Percentiles rank a stretch among this genome's conserved stretches.
Evolutionary conservation across 1,139 yeast species (phyloP).

Genomic region (Arxiozyma bovina): DNA sequence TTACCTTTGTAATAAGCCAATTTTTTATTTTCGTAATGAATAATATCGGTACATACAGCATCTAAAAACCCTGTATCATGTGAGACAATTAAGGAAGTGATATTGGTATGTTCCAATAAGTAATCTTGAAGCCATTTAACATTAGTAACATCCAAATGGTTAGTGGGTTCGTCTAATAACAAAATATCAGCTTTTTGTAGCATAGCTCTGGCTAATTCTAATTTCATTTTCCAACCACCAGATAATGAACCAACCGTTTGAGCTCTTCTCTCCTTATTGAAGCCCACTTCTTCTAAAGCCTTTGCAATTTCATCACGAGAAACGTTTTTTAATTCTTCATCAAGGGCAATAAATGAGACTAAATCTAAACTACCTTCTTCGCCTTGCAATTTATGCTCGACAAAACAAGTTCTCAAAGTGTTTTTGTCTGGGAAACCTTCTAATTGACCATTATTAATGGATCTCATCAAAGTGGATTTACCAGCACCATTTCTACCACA

Average conservation of each 20-base stretch:
- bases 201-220: slow-evolving; percentile 97
- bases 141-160: slow-evolving; percentile 90
- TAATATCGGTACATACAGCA: slow-evolving; percentile 90
- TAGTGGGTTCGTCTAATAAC: slow-evolving; percentile 94
- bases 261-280: slow-evolving; percentile 77
- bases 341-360: slow-evolving; percentile 82
- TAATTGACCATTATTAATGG: slow-evolving; percentile 92
- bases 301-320: slow-evolving; percentile 59
- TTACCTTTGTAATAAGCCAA: slow-evolving; percentile 94
- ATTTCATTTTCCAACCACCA: slow-evolving; percentile 99
- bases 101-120: slow-evolving; percentile 67
- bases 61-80: slow-evolving; percentile 97
- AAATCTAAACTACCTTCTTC: slow-evolving; percentile 87
- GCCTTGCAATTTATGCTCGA: slow-evolving; percentile 94
- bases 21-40: slow-evolving; percentile 92
- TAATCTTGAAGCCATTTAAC: slow-evolving; percentile 93
- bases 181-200: slow-evolving; percentile 93
- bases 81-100: slow-evolving; percentile 90
- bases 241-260: slow-evolving; percentile 92
- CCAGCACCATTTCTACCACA: slow-evolving; percentile 99
- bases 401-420: slow-evolving; percentile 86
- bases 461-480: slow-evolving; percentile 93
- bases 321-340: slow-evolving; percentile 63
- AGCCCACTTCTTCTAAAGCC: slow-evolving; percentile 81
- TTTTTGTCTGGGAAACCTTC: slow-evolving; percentile 95